These are phyloP conservation scores for Alternaria metachromatica DNA, from an alignment of 2,329 filamentous ascomycete genomes.

Conservation along the genomic window DNA sequence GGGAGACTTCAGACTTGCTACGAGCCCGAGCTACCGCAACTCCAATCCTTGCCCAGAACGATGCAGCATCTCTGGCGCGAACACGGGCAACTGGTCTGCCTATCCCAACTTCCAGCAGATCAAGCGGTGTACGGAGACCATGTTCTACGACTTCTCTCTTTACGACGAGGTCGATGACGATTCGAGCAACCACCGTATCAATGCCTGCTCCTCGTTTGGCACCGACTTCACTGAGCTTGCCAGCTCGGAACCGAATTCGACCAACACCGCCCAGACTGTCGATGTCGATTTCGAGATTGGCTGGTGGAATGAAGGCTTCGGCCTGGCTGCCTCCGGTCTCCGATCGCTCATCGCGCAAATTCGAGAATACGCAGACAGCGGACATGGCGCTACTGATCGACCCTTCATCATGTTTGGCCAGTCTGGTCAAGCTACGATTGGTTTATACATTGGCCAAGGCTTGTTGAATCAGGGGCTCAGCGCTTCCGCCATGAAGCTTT, in stretches of 20 bases:
- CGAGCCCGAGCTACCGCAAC: not conserved
- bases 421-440: constrained; percentile 3
- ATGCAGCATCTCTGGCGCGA: not conserved
- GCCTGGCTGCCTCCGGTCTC: not conserved
- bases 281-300: not conserved
- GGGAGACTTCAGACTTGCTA: not conserved
- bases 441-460: constrained; percentile 2
- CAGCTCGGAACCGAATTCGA: not conserved
- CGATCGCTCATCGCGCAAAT: not conserved
- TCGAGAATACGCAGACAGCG: not conserved
- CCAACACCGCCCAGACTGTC: not conserved
- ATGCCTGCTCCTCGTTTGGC: constrained; percentile 1
- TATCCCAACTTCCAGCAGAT: constrained; percentile 3
- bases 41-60: not conserved
- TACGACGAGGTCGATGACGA: constrained; percentile 1
- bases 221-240: not conserved
- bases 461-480: not conserved
- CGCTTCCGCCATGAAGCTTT: not conserved
- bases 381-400: constrained; percentile 1
- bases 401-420: constrained; percentile 2
- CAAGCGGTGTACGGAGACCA: constrained; percentile 1
- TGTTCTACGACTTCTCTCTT: constrained; percentile 2
- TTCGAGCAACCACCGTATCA: not conserved
- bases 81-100: constrained; percentile 3
- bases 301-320: constrained; percentile 1